Conservation (phyloP, 1,284 basidiomycete genomes). For the Mycosarcoma maydis region DNA sequence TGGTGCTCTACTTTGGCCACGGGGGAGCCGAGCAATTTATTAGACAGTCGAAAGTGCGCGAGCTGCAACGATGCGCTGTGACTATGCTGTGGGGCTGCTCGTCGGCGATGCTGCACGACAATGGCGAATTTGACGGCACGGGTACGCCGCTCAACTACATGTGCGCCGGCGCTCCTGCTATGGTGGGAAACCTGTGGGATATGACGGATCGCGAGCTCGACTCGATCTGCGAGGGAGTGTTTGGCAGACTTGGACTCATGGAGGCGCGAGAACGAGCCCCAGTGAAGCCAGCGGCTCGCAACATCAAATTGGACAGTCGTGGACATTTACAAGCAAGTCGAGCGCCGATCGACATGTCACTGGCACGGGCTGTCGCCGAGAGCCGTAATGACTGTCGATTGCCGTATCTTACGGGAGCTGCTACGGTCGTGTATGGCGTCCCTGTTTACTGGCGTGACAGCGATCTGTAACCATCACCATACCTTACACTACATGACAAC, state of each 20-base stretch:
- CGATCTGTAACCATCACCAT: too few species aligned
- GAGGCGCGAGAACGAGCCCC: slow-evolving; percentile 43
- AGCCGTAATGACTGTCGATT: slow-evolving; percentile 85
- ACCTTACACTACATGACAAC: too few species aligned
- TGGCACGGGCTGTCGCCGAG: slow-evolving; percentile 81
- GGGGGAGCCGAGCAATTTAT: slow-evolving; percentile 95
- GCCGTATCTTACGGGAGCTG: slow-evolving; percentile 93
- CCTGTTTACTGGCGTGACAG: slow-evolving; percentile 70
- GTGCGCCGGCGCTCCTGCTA: slow-evolving; percentile 90
- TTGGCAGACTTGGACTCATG: slow-evolving; percentile 77
- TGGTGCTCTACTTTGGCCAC: slow-evolving; percentile 86
- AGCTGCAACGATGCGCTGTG: slow-evolving; percentile 83
- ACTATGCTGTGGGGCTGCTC: slow-evolving; percentile 99
- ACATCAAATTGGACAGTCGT: slow-evolving; percentile 20
- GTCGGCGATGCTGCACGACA: slow-evolving; percentile 83
- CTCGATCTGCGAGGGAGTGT: slow-evolving; percentile 84
- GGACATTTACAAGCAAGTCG: slow-evolving; percentile 27
- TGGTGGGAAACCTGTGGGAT: slow-evolving; percentile 96
- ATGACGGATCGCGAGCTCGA: slow-evolving; percentile 98
- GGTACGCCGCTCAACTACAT: slow-evolving; percentile 95
- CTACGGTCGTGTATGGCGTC: slow-evolving; percentile 92
- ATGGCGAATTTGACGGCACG: slow-evolving; percentile 89
- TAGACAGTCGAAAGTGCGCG: slow-evolving; percentile 78
- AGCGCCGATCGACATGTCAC: slow-evolving; percentile 68
- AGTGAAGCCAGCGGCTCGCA: slow-evolving; percentile 23